Evolutionary conservation across 2,329 filamentous ascomycete species (phyloP).

Genomic region (Sclerotinia borealis): DNA sequence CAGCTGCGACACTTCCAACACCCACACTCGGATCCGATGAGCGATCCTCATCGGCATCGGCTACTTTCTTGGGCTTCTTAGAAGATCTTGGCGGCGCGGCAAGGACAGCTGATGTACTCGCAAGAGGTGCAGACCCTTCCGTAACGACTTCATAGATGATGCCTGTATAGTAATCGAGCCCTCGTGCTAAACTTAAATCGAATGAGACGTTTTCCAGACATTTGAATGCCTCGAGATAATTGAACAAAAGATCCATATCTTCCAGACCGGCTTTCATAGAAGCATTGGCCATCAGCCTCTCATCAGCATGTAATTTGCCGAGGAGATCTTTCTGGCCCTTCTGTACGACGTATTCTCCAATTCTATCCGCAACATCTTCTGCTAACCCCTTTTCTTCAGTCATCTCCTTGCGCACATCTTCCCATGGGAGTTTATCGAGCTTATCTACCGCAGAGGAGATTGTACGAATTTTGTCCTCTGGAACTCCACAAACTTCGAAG

Average conservation of each 20-base stretch:
- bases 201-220: slow-evolving; percentile 73
- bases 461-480: slow-evolving; percentile 75
- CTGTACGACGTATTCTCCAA: slow-evolving; percentile 74
- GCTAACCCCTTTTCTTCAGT: slow-evolving; percentile 82
- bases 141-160: slow-evolving; percentile 75
- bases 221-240: slow-evolving; percentile 73
- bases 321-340: slow-evolving; percentile 74
- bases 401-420: slow-evolving; percentile 88
- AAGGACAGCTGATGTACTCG: slow-evolving; percentile 35
- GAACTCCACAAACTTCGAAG: slow-evolving; percentile 86
- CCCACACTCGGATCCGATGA: slow-evolving; percentile 75
- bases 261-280: slow-evolving; percentile 73
- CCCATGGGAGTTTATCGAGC: slow-evolving; percentile 88
- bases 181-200: slow-evolving; percentile 82
- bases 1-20: slow-evolving; percentile 82
- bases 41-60: slow-evolving; percentile 53
- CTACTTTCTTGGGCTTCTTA: slow-evolving; percentile 41
- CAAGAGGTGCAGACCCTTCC: slow-evolving; percentile 47
- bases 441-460: slow-evolving; percentile 96
- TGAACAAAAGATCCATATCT: slow-evolving; percentile 75
- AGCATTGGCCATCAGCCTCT: slow-evolving; percentile 61
- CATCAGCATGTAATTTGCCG: slow-evolving; percentile 60
- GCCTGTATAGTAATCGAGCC: slow-evolving; percentile 81
- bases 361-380: slow-evolving; percentile 72
- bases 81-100: slow-evolving; percentile 34